Evolutionary conservation across 495 filamentous ascomycete species (phyloP).

Genomic region (Lophiostoma macrostomum): DNA sequence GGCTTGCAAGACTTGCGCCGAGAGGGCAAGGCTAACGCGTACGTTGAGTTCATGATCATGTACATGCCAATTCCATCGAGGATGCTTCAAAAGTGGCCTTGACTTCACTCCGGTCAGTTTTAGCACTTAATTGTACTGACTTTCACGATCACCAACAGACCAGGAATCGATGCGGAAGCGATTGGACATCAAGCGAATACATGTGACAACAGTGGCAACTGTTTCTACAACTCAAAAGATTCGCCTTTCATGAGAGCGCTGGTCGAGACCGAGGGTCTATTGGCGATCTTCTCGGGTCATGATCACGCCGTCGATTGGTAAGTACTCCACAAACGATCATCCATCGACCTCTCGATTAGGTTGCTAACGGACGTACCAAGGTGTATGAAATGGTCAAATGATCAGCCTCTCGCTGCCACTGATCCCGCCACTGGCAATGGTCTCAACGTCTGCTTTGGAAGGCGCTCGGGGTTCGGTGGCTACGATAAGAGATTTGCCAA

Average conservation of each 20-base stretch:
- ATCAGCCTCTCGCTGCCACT: slow-evolving; percentile 31
- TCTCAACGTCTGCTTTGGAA: slow-evolving; percentile 62
- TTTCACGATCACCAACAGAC: slow-evolving; percentile 44
- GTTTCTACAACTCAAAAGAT: slow-evolving; percentile 53
- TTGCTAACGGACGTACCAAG: no score
- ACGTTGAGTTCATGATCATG: no score
- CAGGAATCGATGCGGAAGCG: slow-evolving; percentile 65
- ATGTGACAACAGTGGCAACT: slow-evolving; percentile 32
- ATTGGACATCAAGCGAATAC: slow-evolving; percentile 53
- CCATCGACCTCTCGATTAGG: neutral
- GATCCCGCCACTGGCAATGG: slow-evolving; percentile 43
- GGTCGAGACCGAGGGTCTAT: slow-evolving; percentile 43
- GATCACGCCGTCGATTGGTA: slow-evolving; percentile 68
- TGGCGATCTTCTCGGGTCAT: slow-evolving; percentile 65
- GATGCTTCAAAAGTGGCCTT: no score
- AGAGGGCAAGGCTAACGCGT: no score
- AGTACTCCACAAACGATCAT: slow-evolving; percentile 47
- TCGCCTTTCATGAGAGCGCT: slow-evolving; percentile 63
- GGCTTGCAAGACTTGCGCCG: slow-evolving; percentile 46
- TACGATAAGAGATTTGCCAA: slow-evolving; percentile 61
- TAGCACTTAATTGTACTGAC: no score
- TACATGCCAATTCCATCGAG: no score
- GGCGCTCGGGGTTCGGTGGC: slow-evolving; percentile 68
- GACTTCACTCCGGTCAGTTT: no score
- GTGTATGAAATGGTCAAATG: slow-evolving; percentile 22